A percentile compares a stretch with the other conserved stretches of the same genome.
These are phyloP conservation scores for Viridothelium virens DNA, from an alignment of 495 filamentous ascomycete genomes.

Conservation along the genomic window DNA sequence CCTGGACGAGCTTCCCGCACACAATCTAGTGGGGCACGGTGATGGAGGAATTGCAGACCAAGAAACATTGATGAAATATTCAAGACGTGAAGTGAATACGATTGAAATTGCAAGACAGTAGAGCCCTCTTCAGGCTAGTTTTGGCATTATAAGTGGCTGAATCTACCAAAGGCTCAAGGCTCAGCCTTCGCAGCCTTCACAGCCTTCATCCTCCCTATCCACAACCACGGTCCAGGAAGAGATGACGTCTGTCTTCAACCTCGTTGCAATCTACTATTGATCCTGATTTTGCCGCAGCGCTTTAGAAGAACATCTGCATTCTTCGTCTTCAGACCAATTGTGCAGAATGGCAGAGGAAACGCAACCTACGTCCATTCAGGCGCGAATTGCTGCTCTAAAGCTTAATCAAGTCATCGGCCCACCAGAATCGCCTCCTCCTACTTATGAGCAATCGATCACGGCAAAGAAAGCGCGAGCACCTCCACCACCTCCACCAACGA, in stretches of 20 bases:
- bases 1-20: too few relatives aligned
- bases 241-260: neutral
- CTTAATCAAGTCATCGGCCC: slow-evolving; percentile 46
- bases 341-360: slow-evolving; percentile 31
- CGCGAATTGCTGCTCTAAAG: slow-evolving; percentile 54
- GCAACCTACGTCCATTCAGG: slow-evolving; percentile 46
- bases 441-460: slow-evolving; percentile 24
- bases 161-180: neutral
- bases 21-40: too few relatives aligned
- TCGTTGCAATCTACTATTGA: neutral
- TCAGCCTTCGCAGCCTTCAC: neutral
- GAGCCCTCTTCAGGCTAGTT: too few relatives aligned
- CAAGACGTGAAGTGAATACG: too few relatives aligned
- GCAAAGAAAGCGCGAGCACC: slow-evolving; percentile 33
- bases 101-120: too few relatives aligned
- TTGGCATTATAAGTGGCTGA: too few relatives aligned
- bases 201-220: too few relatives aligned
- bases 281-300: neutral
- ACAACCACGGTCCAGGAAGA: neutral
- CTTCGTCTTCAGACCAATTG: neutral
- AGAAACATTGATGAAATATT: too few relatives aligned
- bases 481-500: slow-evolving; percentile 28
- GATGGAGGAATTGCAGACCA: too few relatives aligned
- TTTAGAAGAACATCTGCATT: too few relatives aligned
- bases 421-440: slow-evolving; percentile 30